Evolutionary conservation across 2,329 filamentous ascomycete species (phyloP).

Genomic region (Purpureocillium lavendulum): DNA sequence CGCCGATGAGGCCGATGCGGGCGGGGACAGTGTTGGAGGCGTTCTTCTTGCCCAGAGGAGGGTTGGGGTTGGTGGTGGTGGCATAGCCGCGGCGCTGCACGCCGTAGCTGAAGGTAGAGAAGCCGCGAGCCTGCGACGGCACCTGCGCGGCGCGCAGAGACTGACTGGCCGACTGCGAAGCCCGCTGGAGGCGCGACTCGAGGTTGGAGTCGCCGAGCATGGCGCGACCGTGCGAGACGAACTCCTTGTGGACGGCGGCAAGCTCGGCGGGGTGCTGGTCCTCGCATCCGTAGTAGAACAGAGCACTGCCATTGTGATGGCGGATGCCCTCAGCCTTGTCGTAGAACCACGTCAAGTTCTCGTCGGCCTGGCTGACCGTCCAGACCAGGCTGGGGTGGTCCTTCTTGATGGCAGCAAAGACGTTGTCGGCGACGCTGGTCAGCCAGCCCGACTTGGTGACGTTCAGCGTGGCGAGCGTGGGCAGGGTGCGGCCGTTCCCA

Average conservation of each 20-base stretch:
- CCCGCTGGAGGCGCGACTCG: slow-evolving; percentile 73
- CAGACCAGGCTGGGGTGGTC: slow-evolving; percentile 86
- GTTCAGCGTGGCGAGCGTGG: slow-evolving; percentile 81
- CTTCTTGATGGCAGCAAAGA: slow-evolving; percentile 89
- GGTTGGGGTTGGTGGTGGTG: slow-evolving; percentile 56
- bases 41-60: slow-evolving; percentile 82
- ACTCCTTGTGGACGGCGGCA: slow-evolving; percentile 74
- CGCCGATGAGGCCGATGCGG: slow-evolving; percentile 80
- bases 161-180: slow-evolving; percentile 60
- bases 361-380: slow-evolving; percentile 94
- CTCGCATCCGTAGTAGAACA: slow-evolving; percentile 94
- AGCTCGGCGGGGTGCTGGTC: slow-evolving; percentile 73
- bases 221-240: slow-evolving; percentile 69
- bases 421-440: slow-evolving; percentile 89
- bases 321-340: slow-evolving; percentile 93
- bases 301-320: slow-evolving; percentile 74
- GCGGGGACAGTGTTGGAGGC: slow-evolving; percentile 71
- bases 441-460: slow-evolving; percentile 94
- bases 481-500: slow-evolving; percentile 54
- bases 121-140: slow-evolving; percentile 13
- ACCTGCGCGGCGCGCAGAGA: slow-evolving; percentile 25
- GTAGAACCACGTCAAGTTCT: slow-evolving; percentile 97
- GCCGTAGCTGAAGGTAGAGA: slow-evolving; percentile 6
- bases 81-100: slow-evolving; percentile 15
- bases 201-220: slow-evolving; percentile 89